A percentile compares a stretch with the other conserved stretches of the same genome.
Evolutionary conservation across 2,329 filamentous ascomycete genomes (phyloP).

Genomic region (Ceratocystis eucalypticola): DNA sequence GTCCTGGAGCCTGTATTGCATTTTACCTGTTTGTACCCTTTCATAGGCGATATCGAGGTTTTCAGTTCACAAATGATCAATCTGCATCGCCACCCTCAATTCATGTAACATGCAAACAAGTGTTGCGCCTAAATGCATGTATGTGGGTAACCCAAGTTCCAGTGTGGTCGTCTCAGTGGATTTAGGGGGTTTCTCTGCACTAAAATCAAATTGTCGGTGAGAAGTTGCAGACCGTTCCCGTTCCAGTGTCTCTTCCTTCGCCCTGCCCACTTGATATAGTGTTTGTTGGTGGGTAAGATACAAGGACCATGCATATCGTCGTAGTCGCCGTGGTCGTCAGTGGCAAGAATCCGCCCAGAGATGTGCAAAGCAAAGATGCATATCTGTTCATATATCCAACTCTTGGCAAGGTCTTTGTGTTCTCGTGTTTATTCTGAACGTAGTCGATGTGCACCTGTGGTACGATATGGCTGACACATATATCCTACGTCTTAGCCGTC

Average conservation of each 20-base stretch:
- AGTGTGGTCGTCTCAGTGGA: neutral
- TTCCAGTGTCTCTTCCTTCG: neutral
- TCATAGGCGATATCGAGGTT: no score
- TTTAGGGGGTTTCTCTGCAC: neutral
- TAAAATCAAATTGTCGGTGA: neutral
- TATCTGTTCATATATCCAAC: no score
- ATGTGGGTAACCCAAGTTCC: neutral
- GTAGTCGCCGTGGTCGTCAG: neutral
- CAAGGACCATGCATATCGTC: neutral
- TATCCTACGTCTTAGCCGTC: neutral
- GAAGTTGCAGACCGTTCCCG: neutral
- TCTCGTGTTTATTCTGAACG: neutral
- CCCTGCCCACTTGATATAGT: neutral
- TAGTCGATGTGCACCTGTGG: neutral
- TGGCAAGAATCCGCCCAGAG: neutral
- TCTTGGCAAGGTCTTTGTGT: neutral
- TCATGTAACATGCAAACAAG: neutral
- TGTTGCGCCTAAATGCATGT: neutral
- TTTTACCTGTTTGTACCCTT: no score
- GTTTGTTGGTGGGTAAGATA: neutral
- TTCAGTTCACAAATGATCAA: no score
- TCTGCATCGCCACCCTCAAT: neutral
- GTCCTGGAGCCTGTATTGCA: no score
- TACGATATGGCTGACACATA: neutral
- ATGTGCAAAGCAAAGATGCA: neutral